Base-by-base conservation (phyloP, 331 rosid genomes). In the Quercus tomentella region DNA sequence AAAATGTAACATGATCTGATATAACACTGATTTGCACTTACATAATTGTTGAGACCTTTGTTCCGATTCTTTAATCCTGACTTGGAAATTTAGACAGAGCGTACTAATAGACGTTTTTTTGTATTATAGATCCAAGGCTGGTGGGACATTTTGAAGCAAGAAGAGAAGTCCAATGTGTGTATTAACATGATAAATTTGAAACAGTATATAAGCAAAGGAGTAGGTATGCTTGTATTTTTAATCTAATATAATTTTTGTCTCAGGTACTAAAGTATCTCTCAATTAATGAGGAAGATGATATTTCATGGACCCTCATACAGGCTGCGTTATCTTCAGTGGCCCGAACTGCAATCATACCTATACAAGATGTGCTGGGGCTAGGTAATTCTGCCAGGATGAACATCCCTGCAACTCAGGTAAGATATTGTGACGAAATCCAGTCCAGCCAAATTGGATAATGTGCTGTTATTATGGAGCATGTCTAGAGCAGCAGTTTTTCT, bases 361-460 rank as follows among this genome's bases (percentile, higher is more conserved):
- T 95, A 92, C 98, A 95, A 87, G 98, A 95, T 85, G 69, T 95
- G 84, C 96, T 95, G 78, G 80, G 92, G 78, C 86, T 92, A 11
- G 98, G 96, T 57, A 91, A 8, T 82, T 89, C 96, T 81, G 92
- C 97, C 28, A 87, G 98, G 96, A 95, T 95, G 98, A 95, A 95
- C 79, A 89, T 84, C 85, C 98, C 98, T 30, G 98, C 98, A 54
- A 95, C 98, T 84, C 97, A 91, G 97, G 98, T 92, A 89, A 83
- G 79, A 81, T 33, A 69, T 56, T 56, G 37, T 63, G 57, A 49
- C n/a, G 28, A 5, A 70, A 56, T 7, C 35, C 18, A 65, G 21
- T 62, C 22, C 52, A 28, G 58, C 9, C 28, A 51, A 26, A 30
- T 30, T 5, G 17, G 35, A 61, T 49, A 14, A 49, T 49, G 54